phyloP scores from a whole-genome alignment of 225 moss, liverwort and hornwort genomes.

The Thuidium tamariscinum region DNA sequence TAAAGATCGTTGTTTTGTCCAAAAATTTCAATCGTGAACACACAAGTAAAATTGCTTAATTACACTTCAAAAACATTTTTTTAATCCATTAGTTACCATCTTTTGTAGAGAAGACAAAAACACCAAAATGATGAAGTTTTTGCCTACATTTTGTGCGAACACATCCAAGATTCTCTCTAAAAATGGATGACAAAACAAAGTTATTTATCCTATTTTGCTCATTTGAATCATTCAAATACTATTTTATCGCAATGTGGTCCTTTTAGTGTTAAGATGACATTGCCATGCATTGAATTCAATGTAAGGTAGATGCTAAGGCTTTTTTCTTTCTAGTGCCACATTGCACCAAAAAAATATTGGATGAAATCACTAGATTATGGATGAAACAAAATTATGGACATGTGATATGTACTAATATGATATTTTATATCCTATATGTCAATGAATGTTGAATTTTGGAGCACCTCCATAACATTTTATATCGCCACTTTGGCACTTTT shows the following conservation, averaged over 20 bases:
- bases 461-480: too few relatives aligned
- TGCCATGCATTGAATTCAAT: not conserved
- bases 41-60: not conserved
- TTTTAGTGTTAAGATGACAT: fast-evolving
- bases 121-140: not conserved
- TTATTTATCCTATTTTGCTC: too few relatives aligned
- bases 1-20: not conserved
- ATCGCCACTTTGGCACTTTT: too few relatives aligned
- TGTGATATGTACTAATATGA: too few relatives aligned
- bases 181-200: not conserved
- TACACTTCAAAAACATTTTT: not conserved
- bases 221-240: not conserved
- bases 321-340: too few relatives aligned
- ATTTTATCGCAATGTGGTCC: fast-evolving
- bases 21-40: not conserved
- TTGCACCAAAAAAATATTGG: too few relatives aligned
- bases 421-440: too few relatives aligned
- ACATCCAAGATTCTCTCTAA: not conserved
- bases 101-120: too few relatives aligned
- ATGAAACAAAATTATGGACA: too few relatives aligned
- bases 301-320: too few relatives aligned
- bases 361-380: too few relatives aligned
- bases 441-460: too few relatives aligned
- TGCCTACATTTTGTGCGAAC: fast-evolving
- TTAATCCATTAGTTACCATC: not conserved